A percentile compares a stretch with the other conserved stretches of the same genome.
These are phyloP conservation scores for Hyphopichia khmerensis DNA, from an alignment of 1,139 yeast species.

Conservation along the genomic window DNA sequence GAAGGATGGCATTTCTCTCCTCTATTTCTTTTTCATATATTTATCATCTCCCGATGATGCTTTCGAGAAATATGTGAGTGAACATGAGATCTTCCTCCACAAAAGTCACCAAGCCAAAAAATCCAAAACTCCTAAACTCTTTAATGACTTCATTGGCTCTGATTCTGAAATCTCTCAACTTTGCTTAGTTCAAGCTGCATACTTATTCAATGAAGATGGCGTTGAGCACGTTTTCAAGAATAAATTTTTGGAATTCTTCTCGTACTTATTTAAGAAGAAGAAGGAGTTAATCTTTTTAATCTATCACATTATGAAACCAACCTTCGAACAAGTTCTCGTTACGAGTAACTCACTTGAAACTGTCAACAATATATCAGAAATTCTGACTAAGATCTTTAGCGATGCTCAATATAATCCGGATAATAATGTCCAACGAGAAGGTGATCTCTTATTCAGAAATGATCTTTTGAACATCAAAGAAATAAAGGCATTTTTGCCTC, in stretches of 20 bases:
- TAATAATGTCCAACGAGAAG: constrained; percentile 12
- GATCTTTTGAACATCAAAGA: constrained; percentile 10
- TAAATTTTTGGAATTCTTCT: constrained; percentile 53
- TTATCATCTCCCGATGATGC: constrained; percentile 50
- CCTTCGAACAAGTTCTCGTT: constrained; percentile 38
- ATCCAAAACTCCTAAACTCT: constrained; percentile 43
- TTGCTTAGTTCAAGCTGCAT: constrained; percentile 52
- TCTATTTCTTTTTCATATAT: constrained; percentile 56
- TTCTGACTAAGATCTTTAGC: constrained; percentile 23
- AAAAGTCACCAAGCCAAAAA: constrained; percentile 30
- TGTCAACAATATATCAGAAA: constrained; percentile 28
- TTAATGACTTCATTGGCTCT: constrained; percentile 50
- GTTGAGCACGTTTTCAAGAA: constrained; percentile 45
- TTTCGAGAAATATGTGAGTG: constrained; percentile 43
- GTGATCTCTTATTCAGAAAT: constrained; percentile 15
- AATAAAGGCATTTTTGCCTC: constrained; percentile 9
- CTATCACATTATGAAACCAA: constrained; percentile 42
- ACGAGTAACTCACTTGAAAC: constrained; percentile 27
- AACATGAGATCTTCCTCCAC: constrained; percentile 39
- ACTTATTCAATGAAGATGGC: constrained; percentile 48
- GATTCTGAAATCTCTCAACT: constrained; percentile 44
- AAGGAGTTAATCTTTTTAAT: constrained; percentile 42
- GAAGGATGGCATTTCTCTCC: constrained; percentile 16
- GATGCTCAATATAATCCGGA: constrained; percentile 20
- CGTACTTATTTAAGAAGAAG: constrained; percentile 36